A percentile compares a stretch with the other conserved stretches of the same genome.
Evolutionary conservation across 306 rosid genomes (phyloP).

Genomic region (Coriaria nepalensis): DNA sequence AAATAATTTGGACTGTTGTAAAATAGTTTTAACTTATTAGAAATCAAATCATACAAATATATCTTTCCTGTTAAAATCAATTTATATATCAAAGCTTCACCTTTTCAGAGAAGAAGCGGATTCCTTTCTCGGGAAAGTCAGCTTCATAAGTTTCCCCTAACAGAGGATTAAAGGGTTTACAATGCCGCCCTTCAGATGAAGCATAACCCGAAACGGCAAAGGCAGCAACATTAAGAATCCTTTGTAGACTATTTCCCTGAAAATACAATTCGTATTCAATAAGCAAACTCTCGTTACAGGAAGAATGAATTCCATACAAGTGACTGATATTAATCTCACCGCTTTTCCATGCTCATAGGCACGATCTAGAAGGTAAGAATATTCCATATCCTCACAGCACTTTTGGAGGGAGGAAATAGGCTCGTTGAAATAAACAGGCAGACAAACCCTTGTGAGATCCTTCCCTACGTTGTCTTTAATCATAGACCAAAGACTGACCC

Average conservation of each 20-base stretch:
- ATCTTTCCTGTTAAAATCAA: too few relatives aligned
- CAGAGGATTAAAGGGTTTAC: conserved; percentile 96
- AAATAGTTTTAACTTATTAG: too few relatives aligned
- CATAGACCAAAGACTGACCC: conserved; percentile 94
- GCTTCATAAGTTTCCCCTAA: conserved; percentile 99
- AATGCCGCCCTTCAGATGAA: conserved; percentile 88
- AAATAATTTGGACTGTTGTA: not conserved
- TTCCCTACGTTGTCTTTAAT: conserved; percentile 97
- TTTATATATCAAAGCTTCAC: conserved; percentile 16
- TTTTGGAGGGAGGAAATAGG: conserved; percentile 96
- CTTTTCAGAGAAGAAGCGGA: conserved; percentile 98
- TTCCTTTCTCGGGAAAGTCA: conserved; percentile 80
- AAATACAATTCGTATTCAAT: conserved; percentile 9
- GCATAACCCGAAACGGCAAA: conserved; percentile 98
- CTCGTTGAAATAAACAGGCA: conserved; percentile 96
- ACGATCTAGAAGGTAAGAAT: conserved; percentile 73
- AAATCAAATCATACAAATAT: too few relatives aligned
- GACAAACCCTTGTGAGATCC: conserved; percentile 92
- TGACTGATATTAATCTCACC: conserved; percentile 23
- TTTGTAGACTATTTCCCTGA: conserved; percentile 83
- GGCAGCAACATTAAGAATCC: conserved; percentile 83
- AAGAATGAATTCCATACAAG: too few relatives aligned
- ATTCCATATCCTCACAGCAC: conserved; percentile 91
- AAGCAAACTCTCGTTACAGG: too few relatives aligned
- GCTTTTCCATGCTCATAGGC: conserved; percentile 80